phyloP scores from a whole-genome alignment of 257 asterid species.

The Nyctanthes arbortristis region DNA sequence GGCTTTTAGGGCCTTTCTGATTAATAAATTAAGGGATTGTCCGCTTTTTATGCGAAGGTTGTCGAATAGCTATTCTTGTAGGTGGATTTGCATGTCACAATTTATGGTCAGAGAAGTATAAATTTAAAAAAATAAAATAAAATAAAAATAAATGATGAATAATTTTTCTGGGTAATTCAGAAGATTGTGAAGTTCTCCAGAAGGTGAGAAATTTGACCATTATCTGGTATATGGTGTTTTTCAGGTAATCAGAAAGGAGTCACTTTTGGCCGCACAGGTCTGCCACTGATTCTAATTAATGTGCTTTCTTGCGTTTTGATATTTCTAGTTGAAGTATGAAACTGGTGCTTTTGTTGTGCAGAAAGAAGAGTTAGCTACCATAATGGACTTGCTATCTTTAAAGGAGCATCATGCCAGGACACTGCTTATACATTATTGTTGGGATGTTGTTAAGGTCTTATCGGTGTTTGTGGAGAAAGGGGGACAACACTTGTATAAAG shows the following conservation, averaged over 20 bases:
- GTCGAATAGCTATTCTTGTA: not conserved
- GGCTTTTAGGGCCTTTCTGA: not conserved
- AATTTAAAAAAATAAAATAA: not conserved
- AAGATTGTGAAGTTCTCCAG: slow-evolving; percentile 4
- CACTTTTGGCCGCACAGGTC: slow-evolving; percentile 71
- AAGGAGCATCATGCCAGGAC: slow-evolving; percentile 58
- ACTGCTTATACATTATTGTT: slow-evolving; percentile 56
- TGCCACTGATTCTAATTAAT: not conserved
- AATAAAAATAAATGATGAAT: not conserved
- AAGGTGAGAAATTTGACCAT: slow-evolving; percentile 14
- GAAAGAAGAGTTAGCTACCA: slow-evolving; percentile 52
- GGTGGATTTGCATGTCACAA: not conserved
- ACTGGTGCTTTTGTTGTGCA: slow-evolving; percentile 17
- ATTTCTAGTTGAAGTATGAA: not conserved
- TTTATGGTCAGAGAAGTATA: not conserved
- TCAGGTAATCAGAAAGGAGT: slow-evolving; percentile 60
- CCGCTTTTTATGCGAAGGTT: too few relatives aligned
- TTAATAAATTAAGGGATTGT: not conserved
- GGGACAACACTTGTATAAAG: slow-evolving; percentile 34
- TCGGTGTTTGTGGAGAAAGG: slow-evolving; percentile 50
- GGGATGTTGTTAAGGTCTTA: slow-evolving; percentile 49
- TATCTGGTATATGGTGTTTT: slow-evolving; percentile 8
- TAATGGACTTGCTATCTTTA: slow-evolving; percentile 53
- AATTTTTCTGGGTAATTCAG: not conserved
- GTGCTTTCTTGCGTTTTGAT: not conserved